Percentiles rank a stretch among this genome's conserved stretches.
These are phyloP conservation scores for Oryza glumipatula DNA, from an alignment of 176 grass and related monocot species.

Conservation along the genomic window DNA sequence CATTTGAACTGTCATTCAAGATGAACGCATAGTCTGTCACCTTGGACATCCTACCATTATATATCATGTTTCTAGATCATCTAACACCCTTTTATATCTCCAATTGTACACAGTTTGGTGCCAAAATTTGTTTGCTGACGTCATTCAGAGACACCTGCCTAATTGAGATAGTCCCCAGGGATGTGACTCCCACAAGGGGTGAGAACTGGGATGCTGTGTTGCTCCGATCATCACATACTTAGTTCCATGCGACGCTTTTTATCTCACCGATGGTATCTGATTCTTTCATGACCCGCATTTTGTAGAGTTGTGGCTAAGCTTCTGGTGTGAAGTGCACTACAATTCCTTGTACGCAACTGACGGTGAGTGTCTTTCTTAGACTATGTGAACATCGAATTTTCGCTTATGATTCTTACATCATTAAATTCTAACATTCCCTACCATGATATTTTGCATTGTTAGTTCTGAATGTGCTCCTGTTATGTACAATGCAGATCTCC, in stretches of 20 bases:
- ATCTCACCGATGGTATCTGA: conserved; percentile 2
- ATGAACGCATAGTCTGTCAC: background rate
- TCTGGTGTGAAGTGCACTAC: conserved; percentile 99
- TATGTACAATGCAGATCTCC: conserved; percentile 58
- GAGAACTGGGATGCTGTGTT: conserved; percentile 17
- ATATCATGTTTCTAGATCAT: background rate
- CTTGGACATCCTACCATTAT: background rate
- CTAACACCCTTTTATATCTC: conserved; percentile 23
- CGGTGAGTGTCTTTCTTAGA: conserved; percentile 49
- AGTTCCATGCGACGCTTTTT: background rate
- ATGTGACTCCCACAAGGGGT: conserved; percentile 85
- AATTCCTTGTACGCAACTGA: conserved; percentile 92
- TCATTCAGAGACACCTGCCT: conserved; percentile 91
- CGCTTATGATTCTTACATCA: background rate
- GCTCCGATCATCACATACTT: conserved; percentile 14
- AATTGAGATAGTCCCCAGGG: conserved; percentile 94
- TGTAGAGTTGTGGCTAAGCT: conserved; percentile 94
- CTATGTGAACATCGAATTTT: background rate
- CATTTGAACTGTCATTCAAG: too few relatives aligned
- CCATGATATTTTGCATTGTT: background rate
- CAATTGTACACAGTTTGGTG: conserved; percentile 67
- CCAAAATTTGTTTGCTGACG: conserved; percentile 93
- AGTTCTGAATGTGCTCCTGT: background rate
- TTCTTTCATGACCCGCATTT: conserved; percentile 26
- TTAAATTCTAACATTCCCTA: background rate